Percentiles rank a stretch among this genome's conserved stretches.
These are phyloP conservation scores for Carex scoparia DNA, from an alignment of 176 grass and related monocot genomes.

Conservation along the genomic window DNA sequence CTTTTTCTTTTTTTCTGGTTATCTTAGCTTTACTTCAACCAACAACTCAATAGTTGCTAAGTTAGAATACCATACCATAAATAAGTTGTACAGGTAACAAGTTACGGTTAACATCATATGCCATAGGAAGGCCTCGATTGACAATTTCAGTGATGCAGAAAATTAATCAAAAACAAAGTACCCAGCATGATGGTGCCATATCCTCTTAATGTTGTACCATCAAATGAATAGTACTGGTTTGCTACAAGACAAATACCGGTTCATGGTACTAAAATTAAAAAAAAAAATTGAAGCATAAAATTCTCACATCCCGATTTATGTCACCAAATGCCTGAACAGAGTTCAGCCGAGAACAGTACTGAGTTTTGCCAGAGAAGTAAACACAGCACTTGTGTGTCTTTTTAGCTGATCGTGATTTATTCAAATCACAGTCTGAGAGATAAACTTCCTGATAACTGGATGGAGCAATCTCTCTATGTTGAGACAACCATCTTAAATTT, in stretches of 20 bases:
- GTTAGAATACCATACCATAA: background rate
- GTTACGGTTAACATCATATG: background rate
- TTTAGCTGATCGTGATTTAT: slow-evolving; percentile 17
- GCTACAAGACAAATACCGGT: background rate
- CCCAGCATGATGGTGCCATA: background rate
- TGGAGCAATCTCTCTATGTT: slow-evolving; percentile 61
- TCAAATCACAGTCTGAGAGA: slow-evolving; percentile 21
- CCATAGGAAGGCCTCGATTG: background rate
- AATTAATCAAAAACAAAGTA: slow-evolving; percentile 9
- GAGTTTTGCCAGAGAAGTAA: slow-evolving; percentile 87
- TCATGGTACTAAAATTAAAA: background rate
- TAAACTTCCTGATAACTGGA: slow-evolving; percentile 54
- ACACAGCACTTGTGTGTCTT: slow-evolving; percentile 74
- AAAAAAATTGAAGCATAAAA: background rate
- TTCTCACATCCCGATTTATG: slow-evolving; percentile 93
- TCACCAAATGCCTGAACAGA: slow-evolving; percentile 93
- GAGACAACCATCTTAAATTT: slow-evolving; percentile 73
- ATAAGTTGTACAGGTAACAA: background rate
- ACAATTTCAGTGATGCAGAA: background rate
- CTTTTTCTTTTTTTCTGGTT: background rate
- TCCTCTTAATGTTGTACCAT: background rate
- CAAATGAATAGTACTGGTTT: background rate
- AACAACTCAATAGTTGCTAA: background rate
- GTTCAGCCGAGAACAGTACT: slow-evolving; percentile 82
- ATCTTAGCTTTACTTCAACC: background rate